Base-by-base conservation (phyloP, 169 alveolate species). In the Ichthyophthirius multifiliis region DNA sequence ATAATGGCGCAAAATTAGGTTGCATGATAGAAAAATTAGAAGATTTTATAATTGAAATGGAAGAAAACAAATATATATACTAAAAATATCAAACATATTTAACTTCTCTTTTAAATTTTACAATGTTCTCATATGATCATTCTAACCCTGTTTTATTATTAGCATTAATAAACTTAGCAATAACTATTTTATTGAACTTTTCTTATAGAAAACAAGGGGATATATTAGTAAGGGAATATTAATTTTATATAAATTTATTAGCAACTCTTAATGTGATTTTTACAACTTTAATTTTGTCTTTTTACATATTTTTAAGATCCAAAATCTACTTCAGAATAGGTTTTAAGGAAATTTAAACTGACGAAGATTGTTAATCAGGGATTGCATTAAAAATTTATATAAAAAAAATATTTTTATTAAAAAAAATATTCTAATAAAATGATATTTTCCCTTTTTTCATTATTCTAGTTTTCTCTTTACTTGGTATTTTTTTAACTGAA, bases 31-130 rank as follows among this genome's bases (percentile, higher is more conserved):
- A 67, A 35, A 44, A 27, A n/a, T 7, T 67, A 10, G 35, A 30
- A 16, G 39, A 67, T 6, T 67, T 67, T 34, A 20, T 37, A 44
- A 67, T 67, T 5, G 77, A 67, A 67, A 67, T 67, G 77, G 39
- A 37, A 37, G 39, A 34, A 67, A 67, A 67, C 41, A 20, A 39
- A 34, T 15, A 67, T 9, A 35, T 34, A 15, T 67, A 35, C 16
- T 37, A 34, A 67, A 67, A 34, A 7, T 34, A 37, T 41, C 16
- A 41, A 31, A 41, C 35, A 1, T 23, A 37, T 1, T 55, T 34
- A 37, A 41, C 46, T 39, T 37, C 35, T 31, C 31, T 67, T 0
- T 15, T 67, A 6, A 5, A 34, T 18, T 37, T 34, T n/a, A 37
- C 13, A 7, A 23, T 34, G 55, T 67, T 34, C 41, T 34, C 35